phyloP scores from a whole-genome alignment of 805 yeast species.

The Saccharomycopsis fodiens region DNA sequence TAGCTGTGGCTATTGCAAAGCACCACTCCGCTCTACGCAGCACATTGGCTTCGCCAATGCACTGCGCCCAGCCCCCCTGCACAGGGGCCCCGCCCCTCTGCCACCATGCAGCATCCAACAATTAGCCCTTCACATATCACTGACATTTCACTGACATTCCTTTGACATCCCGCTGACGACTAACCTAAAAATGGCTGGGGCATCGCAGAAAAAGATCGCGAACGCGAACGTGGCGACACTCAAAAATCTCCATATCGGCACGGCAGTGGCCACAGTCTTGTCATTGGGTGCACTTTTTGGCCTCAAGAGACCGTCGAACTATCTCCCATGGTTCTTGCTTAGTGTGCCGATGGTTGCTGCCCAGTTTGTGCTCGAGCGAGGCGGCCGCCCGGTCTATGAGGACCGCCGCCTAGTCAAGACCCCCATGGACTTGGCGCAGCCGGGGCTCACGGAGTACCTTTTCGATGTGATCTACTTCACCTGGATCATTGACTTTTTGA shows the following conservation, averaged over 20 bases:
- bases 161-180: slow-evolving; percentile 48
- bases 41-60: no score
- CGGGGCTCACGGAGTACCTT: slow-evolving; percentile 65
- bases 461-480: slow-evolving; percentile 65
- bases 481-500: slow-evolving; percentile 46
- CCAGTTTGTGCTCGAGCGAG: slow-evolving; percentile 47
- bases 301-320: slow-evolving; percentile 39
- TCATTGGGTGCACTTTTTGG: slow-evolving; percentile 32
- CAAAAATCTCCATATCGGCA: slow-evolving; percentile 28
- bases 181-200: slow-evolving; percentile 39
- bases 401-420: slow-evolving; percentile 39
- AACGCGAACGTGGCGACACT: slow-evolving; percentile 28
- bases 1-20: slow-evolving; percentile 25
- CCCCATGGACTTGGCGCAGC: slow-evolving; percentile 55
- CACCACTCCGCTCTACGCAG: no score
- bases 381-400: slow-evolving; percentile 51
- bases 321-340: slow-evolving; percentile 36
- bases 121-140: background rate
- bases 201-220: slow-evolving; percentile 36
- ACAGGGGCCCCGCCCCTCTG: no score
- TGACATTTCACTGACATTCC: slow-evolving; percentile 41
- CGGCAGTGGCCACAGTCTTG: slow-evolving; percentile 33
- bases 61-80: no score
- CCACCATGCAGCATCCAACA: no score
- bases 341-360: slow-evolving; percentile 36